A percentile compares a stretch with the other conserved stretches of the same genome.
phyloP scores from a whole-genome alignment of 495 filamentous ascomycete genomes.

The Chaetomium fimeti region DNA sequence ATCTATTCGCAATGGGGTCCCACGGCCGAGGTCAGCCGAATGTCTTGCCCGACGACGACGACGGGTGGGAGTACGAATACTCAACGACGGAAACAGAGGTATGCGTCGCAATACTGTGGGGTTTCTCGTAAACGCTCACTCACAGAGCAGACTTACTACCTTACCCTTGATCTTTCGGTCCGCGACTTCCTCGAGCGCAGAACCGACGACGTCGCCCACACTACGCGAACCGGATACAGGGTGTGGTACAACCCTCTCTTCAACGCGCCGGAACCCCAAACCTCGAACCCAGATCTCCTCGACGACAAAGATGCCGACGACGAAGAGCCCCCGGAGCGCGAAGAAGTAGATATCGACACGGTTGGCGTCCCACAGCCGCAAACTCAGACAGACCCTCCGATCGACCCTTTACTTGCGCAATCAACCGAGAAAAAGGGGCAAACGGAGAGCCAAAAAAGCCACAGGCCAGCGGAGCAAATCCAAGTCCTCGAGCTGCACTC shows the following conservation, averaged over 20 bases:
- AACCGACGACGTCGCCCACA: constrained; percentile 33
- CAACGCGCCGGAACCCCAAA: constrained; percentile 29
- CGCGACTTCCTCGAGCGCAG: constrained; percentile 45
- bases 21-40: neutral
- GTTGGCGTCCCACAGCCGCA: constrained; percentile 24
- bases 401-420: constrained; percentile 26
- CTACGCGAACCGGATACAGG: constrained; percentile 35
- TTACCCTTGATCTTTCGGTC: constrained; percentile 55
- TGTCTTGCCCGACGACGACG: constrained; percentile 36
- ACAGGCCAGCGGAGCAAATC: constrained; percentile 45
- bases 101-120: constrained; percentile 15
- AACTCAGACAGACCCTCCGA: constrained; percentile 14
- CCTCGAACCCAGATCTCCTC: constrained; percentile 23
- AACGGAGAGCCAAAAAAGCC: neutral
- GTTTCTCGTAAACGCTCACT: neutral
- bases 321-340: constrained; percentile 31
- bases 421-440: constrained; percentile 7
- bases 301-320: constrained; percentile 38
- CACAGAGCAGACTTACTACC: constrained; percentile 50
- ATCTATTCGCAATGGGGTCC: neutral
- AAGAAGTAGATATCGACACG: constrained; percentile 33
- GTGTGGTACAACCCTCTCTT: constrained; percentile 42
- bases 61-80: constrained; percentile 61
- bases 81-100: constrained; percentile 56
- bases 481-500: constrained; percentile 80